phyloP scores from a whole-genome alignment of 306 rosid genomes.

The Cicer judaicum region DNA sequence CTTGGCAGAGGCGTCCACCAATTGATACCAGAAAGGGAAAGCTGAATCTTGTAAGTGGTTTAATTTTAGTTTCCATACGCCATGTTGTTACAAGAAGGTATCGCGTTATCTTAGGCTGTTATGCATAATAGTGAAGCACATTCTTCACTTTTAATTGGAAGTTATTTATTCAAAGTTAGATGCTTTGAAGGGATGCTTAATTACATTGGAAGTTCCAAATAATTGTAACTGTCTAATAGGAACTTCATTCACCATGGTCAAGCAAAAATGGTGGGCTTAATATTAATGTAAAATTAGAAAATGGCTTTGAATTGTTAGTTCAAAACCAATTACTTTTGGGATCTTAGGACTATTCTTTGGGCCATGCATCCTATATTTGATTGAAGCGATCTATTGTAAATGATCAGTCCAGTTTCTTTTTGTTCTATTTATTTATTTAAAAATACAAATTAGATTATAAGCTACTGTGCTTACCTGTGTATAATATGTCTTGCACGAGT shows the following conservation, averaged over 20 bases:
- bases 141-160: slow-evolving; percentile 22
- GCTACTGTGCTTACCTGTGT: background rate
- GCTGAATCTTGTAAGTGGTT: slow-evolving; percentile 76
- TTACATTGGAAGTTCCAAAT: slow-evolving; percentile 16
- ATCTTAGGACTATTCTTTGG: background rate
- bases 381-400: slow-evolving; percentile 13
- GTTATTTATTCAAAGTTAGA: slow-evolving; percentile 2
- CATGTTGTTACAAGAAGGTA: slow-evolving; percentile 7
- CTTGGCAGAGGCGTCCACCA: slow-evolving; percentile 94
- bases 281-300: slow-evolving; percentile 15
- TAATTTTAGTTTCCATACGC: slow-evolving; percentile 13
- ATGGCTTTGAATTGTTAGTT: slow-evolving; percentile 14
- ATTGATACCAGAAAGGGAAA: slow-evolving; percentile 80
- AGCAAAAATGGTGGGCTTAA: background rate
- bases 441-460: background rate
- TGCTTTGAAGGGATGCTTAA: slow-evolving; percentile 2
- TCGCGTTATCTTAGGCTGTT: slow-evolving; percentile 2
- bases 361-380: slow-evolving; percentile 2
- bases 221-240: slow-evolving; percentile 28
- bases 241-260: slow-evolving; percentile 5
- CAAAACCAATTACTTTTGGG: slow-evolving; percentile 15
- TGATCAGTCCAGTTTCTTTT: background rate
- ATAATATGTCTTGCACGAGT: slow-evolving; percentile 3
- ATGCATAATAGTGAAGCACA: slow-evolving; percentile 21
- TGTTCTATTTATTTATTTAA: background rate